Base-by-base conservation (phyloP, 306 rosid species). In the Lotus japonicus region DNA sequence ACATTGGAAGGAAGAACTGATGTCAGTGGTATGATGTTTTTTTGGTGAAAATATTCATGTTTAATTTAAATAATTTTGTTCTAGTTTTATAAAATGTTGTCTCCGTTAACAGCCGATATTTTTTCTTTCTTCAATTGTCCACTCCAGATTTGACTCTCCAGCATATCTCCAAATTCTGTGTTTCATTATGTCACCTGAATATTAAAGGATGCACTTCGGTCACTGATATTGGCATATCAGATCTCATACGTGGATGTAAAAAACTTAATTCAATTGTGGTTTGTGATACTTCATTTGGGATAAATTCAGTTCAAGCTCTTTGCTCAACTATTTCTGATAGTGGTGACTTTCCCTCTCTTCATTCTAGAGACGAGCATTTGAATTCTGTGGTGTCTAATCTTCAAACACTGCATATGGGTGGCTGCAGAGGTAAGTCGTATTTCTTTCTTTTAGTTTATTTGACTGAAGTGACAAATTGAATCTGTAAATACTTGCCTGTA, bases 1-100 rank as follows among this genome's bases (percentile, higher is more conserved):
- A 79, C 76, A 16, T 51, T 90, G 79, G 92, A 90, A 83, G 97
- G 97, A 69, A 84, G 87, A 83, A 84, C 81, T 46, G 92, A 90
- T 75, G 75, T 90, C 39, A 49, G 31, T 56, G 97, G 97, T 88
- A 82, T 70, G 95, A 82, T 76, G 11, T 48, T 69, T 61, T 58
- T 72, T 44, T 68, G 66, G 64, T 72, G 73, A 35, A 62, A 33
- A 18, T 54, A 21, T 58, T 52, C 41, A 50, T 50, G 28, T 62
- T 19, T 14, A 12, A 14, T 48, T 5, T 63, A 53, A 13, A 63
- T 50, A 38, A 44, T 68, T 63, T 41, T 61, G 15, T 53, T 35
- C 8, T 45, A 52, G 43, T n/a, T 46, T 17, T 39, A 12, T 38
- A 18, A n/a, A 4, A 17, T 46, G 18, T 16, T 21, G 0, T 45